These are phyloP conservation scores for Linnemannia elongata DNA, from an alignment of 192 early-diverging fungal species.

Conservation along the genomic window DNA sequence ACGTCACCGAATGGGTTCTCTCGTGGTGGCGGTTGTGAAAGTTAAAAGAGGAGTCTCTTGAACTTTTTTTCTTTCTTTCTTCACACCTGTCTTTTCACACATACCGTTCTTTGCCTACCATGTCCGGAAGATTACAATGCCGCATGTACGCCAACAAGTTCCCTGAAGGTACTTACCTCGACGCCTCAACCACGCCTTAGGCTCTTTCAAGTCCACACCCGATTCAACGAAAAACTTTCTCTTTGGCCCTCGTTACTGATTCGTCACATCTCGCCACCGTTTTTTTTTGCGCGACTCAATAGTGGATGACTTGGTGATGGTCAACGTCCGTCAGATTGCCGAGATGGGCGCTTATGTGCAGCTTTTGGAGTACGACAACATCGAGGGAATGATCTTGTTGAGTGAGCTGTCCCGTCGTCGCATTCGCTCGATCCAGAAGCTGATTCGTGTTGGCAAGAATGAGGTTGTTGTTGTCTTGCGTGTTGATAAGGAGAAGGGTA, in stretches of 20 bases:
- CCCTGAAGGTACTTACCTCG: conserved; percentile 71
- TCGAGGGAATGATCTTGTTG: conserved; percentile 95
- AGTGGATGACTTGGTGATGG: conserved; percentile 95
- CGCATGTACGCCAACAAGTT: conserved; percentile 94
- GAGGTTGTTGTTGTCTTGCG: conserved; percentile 94
- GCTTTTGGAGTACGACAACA: conserved; percentile 94
- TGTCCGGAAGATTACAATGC: conserved; percentile 67
- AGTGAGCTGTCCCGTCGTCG: conserved; percentile 92
- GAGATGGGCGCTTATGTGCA: conserved; percentile 95
- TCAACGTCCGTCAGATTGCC: conserved; percentile 92
- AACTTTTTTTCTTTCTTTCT: neutral
- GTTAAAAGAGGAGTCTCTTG: neutral
- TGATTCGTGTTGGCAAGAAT: conserved; percentile 90
- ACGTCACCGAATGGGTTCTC: neutral
- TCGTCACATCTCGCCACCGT: neutral
- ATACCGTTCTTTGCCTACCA: conserved; percentile 10
- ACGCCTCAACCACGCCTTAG: neutral
- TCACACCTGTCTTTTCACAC: neutral
- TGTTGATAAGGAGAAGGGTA: conserved; percentile 96
- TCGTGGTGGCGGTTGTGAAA: neutral
- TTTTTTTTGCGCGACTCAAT: no score
- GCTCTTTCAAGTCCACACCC: neutral
- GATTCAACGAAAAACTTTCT: neutral
- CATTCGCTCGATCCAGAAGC: conserved; percentile 94
- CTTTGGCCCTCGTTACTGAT: neutral